A percentile compares a stretch with the other conserved stretches of the same genome.
phyloP scores from a whole-genome alignment of 2,329 filamentous ascomycete genomes.

The Lecanicillium sp. region DNA sequence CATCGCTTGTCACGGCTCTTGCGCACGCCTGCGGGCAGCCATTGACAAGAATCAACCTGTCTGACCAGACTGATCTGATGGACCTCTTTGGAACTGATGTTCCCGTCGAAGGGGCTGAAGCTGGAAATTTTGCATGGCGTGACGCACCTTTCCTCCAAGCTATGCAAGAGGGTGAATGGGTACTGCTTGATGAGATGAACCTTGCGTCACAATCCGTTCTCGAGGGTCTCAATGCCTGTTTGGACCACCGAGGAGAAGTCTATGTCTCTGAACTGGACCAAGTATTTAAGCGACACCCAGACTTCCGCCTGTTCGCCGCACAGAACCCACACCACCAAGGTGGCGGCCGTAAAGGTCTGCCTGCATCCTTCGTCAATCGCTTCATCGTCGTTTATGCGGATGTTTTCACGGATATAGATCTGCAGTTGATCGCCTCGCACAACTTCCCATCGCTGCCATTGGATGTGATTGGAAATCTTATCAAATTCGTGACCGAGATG shows the following conservation, averaged over 20 bases:
- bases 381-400: conserved; percentile 98
- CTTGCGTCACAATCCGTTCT: conserved; percentile 92
- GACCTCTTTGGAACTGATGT: conserved; percentile 96
- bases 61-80: conserved; percentile 95
- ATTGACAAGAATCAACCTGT: conserved; percentile 90
- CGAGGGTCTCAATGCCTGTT: conserved; percentile 90
- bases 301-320: conserved; percentile 92
- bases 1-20: conserved; percentile 79
- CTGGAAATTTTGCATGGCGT: conserved; percentile 88
- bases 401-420: conserved; percentile 71
- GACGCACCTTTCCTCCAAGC: conserved; percentile 92
- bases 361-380: conserved; percentile 92
- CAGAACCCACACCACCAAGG: conserved; percentile 98
- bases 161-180: conserved; percentile 96
- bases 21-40: conserved; percentile 72
- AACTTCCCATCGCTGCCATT: conserved; percentile 59
- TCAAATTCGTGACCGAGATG: conserved; percentile 72
- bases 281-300: conserved; percentile 78
- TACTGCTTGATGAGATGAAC: conserved; percentile 97
- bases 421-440: conserved; percentile 72
- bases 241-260: conserved; percentile 92
- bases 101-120: conserved; percentile 83
- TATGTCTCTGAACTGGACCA: conserved; percentile 94
- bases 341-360: conserved; percentile 87
- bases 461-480: conserved; percentile 56